phyloP scores from a whole-genome alignment of 2,329 filamentous ascomycete genomes.

The Didymella arachidicola region DNA sequence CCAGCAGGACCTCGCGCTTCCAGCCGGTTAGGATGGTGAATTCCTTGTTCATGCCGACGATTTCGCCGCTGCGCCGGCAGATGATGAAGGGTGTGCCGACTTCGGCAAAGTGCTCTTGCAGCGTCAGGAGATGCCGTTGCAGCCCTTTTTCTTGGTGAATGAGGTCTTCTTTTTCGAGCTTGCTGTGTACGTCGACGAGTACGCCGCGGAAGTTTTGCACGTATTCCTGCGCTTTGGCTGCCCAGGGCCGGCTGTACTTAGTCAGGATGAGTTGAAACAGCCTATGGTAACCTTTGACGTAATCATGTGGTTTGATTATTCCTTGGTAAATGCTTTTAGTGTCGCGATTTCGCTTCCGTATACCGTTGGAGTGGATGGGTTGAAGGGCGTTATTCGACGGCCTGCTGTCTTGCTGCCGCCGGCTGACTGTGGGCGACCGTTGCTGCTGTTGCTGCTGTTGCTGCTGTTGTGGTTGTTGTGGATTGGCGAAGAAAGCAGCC shows the following conservation, averaged over 20 bases:
- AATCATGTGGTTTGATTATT: conserved; percentile 90
- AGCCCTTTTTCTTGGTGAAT: conserved; percentile 99
- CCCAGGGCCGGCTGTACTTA: conserved; percentile 79
- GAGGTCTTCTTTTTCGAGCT: conserved; percentile 85
- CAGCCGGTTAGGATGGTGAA: conserved; percentile 96
- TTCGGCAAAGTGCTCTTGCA: conserved; percentile 88
- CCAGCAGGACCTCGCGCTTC: conserved; percentile 87
- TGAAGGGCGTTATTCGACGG: conserved; percentile 42
- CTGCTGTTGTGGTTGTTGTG: conserved; percentile 40
- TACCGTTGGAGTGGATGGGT: conserved; percentile 42
- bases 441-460: conserved; percentile 38
- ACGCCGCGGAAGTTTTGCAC: conserved; percentile 90
- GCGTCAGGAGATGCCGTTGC: conserved; percentile 89
- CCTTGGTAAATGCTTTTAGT: conserved; percentile 87
- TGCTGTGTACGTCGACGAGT: conserved; percentile 89
- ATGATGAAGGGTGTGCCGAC: conserved; percentile 91
- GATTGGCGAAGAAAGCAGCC: conserved; percentile 46
- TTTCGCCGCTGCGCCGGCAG: conserved; percentile 88
- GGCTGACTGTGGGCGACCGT: conserved; percentile 39
- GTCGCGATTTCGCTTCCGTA: conserved; percentile 67
- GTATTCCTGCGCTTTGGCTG: conserved; percentile 83
- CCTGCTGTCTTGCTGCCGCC: conserved; percentile 38
- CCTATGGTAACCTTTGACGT: conserved; percentile 88
- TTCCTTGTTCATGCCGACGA: conserved; percentile 95
- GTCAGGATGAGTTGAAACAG: conserved; percentile 81